Conservation (phyloP, 805 yeast genomes). For the Kluyveromyces nonfermentans region DNA sequence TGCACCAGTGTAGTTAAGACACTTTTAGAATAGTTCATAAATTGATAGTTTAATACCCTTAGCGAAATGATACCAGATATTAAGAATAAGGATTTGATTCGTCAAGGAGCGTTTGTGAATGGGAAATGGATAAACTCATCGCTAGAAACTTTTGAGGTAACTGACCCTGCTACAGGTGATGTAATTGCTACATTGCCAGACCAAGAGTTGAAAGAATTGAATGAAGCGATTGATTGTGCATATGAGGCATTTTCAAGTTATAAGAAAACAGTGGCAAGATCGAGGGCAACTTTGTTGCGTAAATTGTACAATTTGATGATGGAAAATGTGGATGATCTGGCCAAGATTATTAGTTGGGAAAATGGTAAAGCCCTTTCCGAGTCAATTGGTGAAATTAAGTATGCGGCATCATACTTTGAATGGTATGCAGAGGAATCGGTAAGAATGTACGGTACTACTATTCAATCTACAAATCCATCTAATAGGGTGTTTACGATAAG, state of each 20-base stretch:
- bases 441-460: conserved; percentile 45
- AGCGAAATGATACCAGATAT: conserved; percentile 24
- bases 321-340: conserved; percentile 49
- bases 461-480: conserved; percentile 42
- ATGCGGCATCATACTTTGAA: conserved; percentile 68
- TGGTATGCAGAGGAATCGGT: conserved; percentile 75
- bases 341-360: conserved; percentile 47
- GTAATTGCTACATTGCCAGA: conserved; percentile 52
- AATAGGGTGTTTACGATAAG: conserved; percentile 45
- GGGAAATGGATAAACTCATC: conserved; percentile 58
- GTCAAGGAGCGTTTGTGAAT: conserved; percentile 55
- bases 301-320: conserved; percentile 41
- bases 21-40: too few species aligned
- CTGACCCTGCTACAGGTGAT: conserved; percentile 66
- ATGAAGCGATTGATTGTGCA: conserved; percentile 44
- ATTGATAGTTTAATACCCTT: too few species aligned
- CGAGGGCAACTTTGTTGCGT: conserved; percentile 43
- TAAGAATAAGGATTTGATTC: conserved; percentile 42
- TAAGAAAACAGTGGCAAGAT: conserved; percentile 40
- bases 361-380: conserved; percentile 51
- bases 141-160: conserved; percentile 47
- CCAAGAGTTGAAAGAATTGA: conserved; percentile 50
- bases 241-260: conserved; percentile 36
- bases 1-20: too few species aligned
- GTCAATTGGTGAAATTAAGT: conserved; percentile 46